phyloP scores from a whole-genome alignment of 371 early-diverging fungal genomes.

The Syncephalastrum racemosum region DNA sequence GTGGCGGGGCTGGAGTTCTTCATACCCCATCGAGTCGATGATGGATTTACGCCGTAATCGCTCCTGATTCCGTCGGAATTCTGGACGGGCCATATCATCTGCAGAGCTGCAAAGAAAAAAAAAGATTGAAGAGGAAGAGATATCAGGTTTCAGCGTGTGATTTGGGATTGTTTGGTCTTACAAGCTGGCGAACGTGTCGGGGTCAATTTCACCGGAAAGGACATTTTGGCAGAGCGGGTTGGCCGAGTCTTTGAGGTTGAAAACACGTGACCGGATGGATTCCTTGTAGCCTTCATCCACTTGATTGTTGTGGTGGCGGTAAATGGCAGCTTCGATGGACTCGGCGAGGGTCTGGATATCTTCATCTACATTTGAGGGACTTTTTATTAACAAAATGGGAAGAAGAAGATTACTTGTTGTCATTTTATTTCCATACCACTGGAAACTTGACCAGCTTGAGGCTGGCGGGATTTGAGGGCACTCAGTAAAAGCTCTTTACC shows the following conservation, averaged over 20 bases:
- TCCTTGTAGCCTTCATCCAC: conserved; percentile 20
- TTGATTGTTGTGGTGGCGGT: conserved; percentile 8
- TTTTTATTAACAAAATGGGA: not conserved
- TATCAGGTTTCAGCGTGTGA: not conserved
- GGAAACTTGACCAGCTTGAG: too few species aligned
- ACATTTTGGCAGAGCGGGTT: conserved; percentile 17
- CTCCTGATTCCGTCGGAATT: conserved; percentile 16
- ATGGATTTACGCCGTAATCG: conserved; percentile 23
- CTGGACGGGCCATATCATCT: conserved; percentile 24
- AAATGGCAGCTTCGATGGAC: conserved; percentile 18
- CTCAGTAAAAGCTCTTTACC: not conserved
- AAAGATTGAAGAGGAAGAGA: not conserved
- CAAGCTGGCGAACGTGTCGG: conserved; percentile 16
- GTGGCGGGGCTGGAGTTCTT: conserved; percentile 19
- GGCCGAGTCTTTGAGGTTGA: conserved; percentile 22
- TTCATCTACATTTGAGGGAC: not conserved
- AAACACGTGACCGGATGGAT: conserved; percentile 20
- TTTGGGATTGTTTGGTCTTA: not conserved
- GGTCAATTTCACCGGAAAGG: conserved; percentile 15
- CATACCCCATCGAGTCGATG: conserved; percentile 19
- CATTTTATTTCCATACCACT: not conserved
- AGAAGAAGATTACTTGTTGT: not conserved
- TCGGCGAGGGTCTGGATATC: conserved; percentile 11
- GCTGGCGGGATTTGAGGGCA: not conserved
- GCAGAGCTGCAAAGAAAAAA: not conserved